Evolutionary conservation across 495 filamentous ascomycete genomes (phyloP), one percentile per base, ranked within the genome.

Genomic region (Podospora australis): DNA sequence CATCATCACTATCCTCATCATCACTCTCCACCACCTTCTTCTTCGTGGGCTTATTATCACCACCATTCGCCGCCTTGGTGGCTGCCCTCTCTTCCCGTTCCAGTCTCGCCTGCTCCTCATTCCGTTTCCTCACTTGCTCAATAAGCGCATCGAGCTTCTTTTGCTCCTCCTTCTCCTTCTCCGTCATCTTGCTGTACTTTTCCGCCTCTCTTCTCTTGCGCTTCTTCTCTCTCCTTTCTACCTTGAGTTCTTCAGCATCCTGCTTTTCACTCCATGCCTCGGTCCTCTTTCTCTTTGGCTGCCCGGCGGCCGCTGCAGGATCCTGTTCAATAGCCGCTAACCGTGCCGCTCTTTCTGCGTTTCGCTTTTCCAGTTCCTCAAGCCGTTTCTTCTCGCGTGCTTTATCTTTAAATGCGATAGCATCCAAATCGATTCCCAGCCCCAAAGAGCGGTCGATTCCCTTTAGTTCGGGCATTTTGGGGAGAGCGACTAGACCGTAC

Each of bases 401-500:
- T 57, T 84, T 86, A 52, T 96, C 91, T 46, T 81, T 81, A 66
- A 94, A 97, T 1, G 81, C 71, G 54, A 82, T 72, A 8, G 58
- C 57, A 14, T 71, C 62, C 52, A 72, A 80, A 68, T 96, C 94
- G 58, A 97, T 83, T 7, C 87, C 91, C 55, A 96, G 66, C 57
- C 95, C 91, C 29, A 96, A 68, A 45, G 95, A 66, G 17, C 76
- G 70, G 55, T 88, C 82, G 59, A 83, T 88, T 6, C 64, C 77
- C 52, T 80, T 82, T 46, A 90, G 64, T 60, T 98, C 92, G 0
- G 94, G 92, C 92, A 98, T 98, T 63, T 86, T 91, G 32, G 92
- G 92, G 41, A 97, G 73, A 48, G 79, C 83, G 30, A 97, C 70
- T 7, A 98, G 71, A 13, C 71, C 72, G 86, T 90, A 98, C 9